Base-by-base conservation (phyloP, 2,329 filamentous ascomycete species). In the Alternaria brassicae region DNA sequence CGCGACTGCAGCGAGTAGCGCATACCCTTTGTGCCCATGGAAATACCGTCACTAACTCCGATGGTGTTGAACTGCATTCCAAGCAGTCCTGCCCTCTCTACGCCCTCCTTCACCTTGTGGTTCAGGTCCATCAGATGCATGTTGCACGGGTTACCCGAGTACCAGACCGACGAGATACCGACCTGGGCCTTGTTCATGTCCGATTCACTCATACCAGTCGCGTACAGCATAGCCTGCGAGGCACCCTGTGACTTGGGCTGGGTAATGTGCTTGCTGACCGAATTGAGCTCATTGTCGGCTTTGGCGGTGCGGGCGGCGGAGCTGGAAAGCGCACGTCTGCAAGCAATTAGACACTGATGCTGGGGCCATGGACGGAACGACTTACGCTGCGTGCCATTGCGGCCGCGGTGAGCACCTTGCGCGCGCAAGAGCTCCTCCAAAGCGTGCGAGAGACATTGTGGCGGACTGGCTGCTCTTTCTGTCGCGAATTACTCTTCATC, bases 1-100 rank as follows among this genome's bases (percentile, higher is more conserved):
- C 95, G 87, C 69, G 92, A 96, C 83, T 98, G 95, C 52, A 97
- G 84, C 55, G 91, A 95, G 82, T 93, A 98, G 63, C 94, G 87
- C 95, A 99, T 99, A 71, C 96, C 95, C 34, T 89, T 91, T 47
- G 95, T 99, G 51, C 95, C 95, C 95, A 99, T 99, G 71, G 92
- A 97, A 72, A 99, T 99, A 59, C 88, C 95, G 78, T 99, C 95
- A 65, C 92, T 97, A 68, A 99, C 96, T 74, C 95, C 95, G 74
- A 99, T 92, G 61, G 96, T 99, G 84, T 99, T 99, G 87, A 99
- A 99, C 79, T 97, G 93, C 85, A 96, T 96, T 64, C 93, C 92
- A 61, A 96, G 85, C 62, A 99, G 84, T 21, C 92, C 91, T 28
- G 93, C 91, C 72, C 90, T 83, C 69, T 88, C 81, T 30, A 91